Percentiles rank a stretch among this genome's conserved stretches.
phyloP scores from a whole-genome alignment of 1,284 basidiomycete genomes.

The Schizophyllum commune region DNA sequence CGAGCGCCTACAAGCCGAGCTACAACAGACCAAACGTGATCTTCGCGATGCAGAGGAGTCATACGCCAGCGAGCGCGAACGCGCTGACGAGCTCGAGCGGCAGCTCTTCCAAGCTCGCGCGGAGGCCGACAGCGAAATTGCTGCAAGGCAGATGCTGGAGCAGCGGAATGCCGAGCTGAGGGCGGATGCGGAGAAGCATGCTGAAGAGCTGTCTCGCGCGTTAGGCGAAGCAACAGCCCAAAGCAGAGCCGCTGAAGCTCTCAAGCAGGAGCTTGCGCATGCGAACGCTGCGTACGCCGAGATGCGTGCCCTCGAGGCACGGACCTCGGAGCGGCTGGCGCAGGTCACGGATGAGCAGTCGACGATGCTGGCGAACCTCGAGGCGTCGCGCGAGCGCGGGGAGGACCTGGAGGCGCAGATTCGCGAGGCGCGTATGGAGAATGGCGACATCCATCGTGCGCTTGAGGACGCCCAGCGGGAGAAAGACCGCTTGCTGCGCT shows the following conservation, averaged over 20 bases:
- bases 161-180: conserved; percentile 58
- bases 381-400: conserved; percentile 64
- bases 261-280: conserved; percentile 65
- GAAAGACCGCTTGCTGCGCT: conserved; percentile 67
- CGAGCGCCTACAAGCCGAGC: conserved; percentile 42
- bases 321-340: conserved; percentile 56
- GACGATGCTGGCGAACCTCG: conserved; percentile 57
- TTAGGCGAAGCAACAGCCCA: conserved; percentile 64
- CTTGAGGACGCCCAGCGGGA: conserved; percentile 61
- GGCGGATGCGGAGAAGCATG: conserved; percentile 50
- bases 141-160: conserved; percentile 54
- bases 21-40: conserved; percentile 39
- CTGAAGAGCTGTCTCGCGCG: conserved; percentile 51
- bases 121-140: conserved; percentile 54
- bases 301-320: conserved; percentile 62
- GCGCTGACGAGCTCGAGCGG: conserved; percentile 45
- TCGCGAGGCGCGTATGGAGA: conserved; percentile 54
- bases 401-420: conserved; percentile 73
- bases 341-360: conserved; percentile 63
- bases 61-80: conserved; percentile 38
- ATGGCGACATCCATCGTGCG: conserved; percentile 58
- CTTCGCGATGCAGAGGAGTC: conserved; percentile 31
- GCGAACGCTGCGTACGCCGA: conserved; percentile 62
- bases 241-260: conserved; percentile 49
- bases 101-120: conserved; percentile 58